Evolutionary conservation across 2,329 filamentous ascomycete species (phyloP).

Genomic region (Sporothrix protearum): DNA sequence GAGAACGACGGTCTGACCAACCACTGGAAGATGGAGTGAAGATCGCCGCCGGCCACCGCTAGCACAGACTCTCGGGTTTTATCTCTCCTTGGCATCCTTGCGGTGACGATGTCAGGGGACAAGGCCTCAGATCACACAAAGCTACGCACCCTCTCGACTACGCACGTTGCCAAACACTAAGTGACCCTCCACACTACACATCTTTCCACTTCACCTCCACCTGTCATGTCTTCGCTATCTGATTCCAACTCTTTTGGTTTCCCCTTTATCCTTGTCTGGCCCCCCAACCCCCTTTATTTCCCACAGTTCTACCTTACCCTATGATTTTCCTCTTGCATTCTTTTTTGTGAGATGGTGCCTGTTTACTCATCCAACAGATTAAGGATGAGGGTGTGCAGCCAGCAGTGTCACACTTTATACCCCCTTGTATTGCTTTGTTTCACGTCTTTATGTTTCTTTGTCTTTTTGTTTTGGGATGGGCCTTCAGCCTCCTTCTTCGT

Average conservation of each 20-base stretch:
- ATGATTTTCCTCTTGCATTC: background rate
- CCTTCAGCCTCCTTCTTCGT: background rate
- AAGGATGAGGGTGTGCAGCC: background rate
- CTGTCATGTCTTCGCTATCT: background rate
- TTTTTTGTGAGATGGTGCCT: background rate
- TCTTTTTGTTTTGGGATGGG: background rate
- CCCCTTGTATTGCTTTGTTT: background rate
- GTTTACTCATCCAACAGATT: background rate
- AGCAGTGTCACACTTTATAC: conserved; percentile 1
- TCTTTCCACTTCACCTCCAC: background rate
- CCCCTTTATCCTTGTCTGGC: background rate
- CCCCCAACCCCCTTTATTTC: background rate
- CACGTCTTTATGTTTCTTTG: background rate
- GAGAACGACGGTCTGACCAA: conserved; percentile 69
- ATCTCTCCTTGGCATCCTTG: background rate
- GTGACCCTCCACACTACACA: background rate
- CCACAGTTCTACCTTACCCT: background rate
- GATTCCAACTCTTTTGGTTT: background rate
- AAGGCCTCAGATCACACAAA: background rate
- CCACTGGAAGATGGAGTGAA: conserved; percentile 83
- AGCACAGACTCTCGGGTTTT: background rate
- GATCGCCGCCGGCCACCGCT: background rate
- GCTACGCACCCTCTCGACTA: background rate
- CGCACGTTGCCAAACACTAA: background rate
- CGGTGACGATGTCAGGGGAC: background rate